phyloP scores from a whole-genome alignment of 306 rosid species.

The Acmispon strigosus region DNA sequence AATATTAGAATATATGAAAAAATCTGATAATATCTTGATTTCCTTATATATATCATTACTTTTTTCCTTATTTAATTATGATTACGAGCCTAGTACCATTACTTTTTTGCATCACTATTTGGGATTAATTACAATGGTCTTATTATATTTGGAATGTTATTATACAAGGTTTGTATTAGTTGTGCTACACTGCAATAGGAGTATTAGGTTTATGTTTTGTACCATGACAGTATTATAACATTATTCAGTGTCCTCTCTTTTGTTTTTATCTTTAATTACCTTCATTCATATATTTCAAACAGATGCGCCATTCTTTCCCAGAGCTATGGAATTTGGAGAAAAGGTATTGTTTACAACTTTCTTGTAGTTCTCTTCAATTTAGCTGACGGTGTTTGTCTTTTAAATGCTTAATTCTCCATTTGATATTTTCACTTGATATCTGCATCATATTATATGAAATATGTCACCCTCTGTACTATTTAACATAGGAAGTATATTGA shows the following conservation, averaged over 20 bases:
- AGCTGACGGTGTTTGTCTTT: neutral
- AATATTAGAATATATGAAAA: too few species aligned
- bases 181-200: neutral
- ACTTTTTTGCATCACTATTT: neutral
- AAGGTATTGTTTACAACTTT: conserved; percentile 42
- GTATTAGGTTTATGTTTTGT: neutral
- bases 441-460: neutral
- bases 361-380: neutral
- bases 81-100: too few species aligned
- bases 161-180: too few species aligned
- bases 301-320: conserved; percentile 71
- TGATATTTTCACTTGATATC: conserved; percentile 1
- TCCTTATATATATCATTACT: too few species aligned
- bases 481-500: neutral
- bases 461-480: neutral
- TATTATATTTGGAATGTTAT: neutral
- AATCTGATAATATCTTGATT: too few species aligned
- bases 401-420: neutral
- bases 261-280: neutral
- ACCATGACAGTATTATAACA: neutral
- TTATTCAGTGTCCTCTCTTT: neutral
- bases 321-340: conserved; percentile 86
- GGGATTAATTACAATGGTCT: neutral
- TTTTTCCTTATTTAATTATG: too few species aligned
- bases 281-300: conserved; percentile 27